Base-by-base conservation (phyloP, 2,329 filamentous ascomycete genomes). In the Neopestalotiopsis sp. region DNA sequence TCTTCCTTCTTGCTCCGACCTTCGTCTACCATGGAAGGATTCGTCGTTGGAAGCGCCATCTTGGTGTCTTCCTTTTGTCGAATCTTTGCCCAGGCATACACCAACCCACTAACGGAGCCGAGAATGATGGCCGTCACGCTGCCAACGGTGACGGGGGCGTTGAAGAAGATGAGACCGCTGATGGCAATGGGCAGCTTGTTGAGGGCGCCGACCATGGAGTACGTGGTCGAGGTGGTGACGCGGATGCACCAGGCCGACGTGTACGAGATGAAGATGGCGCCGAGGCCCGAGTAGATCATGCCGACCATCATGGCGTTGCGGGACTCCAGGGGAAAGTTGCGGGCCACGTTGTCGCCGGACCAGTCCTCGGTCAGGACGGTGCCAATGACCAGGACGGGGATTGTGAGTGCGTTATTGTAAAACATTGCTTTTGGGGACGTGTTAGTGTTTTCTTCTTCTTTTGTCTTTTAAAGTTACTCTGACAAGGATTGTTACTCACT, bases 211-310 rank as follows among this genome's bases (percentile, higher is more conserved):
- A 98, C 96, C 95, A 99, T 98, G 38, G 94, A 97, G 86, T 98
- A 99, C 1, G 96, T 98, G 5, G 96, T 98, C n/a, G 95, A 98
- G 0, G 94, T 97, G 5, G 96, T 98, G 72, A 97, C 93, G 74
- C 96, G 95, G 72, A 99, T 96, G 79, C 96, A 98, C 96, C 96
- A 98, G 38, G 96, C 96, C 17, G 95, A 98, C 78, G 94, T 97
- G 87, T 98, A 99, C n/a, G 95, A 98, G 81, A 99, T 99, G 84
- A 98, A 97, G 77, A 98, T 95, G 62, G 95, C 93, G 40, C 91
- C 95, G 65, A 98, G 86, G 69, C 96, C 96, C 5, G 96, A 98
- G 82, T 98, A 92, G 77, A 98, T 84, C 93, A 98, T 98, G 78
- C 95, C 93, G 70, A 92, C 83, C 74, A 97, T 88, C 75, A 98